Evolutionary conservation across 1,139 yeast genomes (phyloP).

Genomic region (Candida sanyaensis): DNA sequence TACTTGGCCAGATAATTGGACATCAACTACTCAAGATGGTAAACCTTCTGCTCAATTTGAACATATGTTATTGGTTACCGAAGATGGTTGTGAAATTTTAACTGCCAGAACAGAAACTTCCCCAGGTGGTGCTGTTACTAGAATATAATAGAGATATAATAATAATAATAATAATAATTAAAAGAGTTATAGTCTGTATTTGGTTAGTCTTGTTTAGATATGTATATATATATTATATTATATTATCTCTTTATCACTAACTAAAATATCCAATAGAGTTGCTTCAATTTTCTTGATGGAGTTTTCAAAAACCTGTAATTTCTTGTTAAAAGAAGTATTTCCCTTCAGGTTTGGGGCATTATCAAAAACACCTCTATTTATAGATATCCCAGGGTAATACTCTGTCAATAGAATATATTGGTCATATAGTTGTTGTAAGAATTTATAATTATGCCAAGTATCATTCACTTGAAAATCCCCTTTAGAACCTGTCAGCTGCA

Average conservation of each 20-base stretch:
- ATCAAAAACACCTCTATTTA: constrained; percentile 23
- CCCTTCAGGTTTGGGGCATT: constrained; percentile 18
- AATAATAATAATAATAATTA: too few relatives aligned
- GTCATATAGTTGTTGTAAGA: constrained; percentile 11
- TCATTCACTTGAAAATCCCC: constrained; percentile 11
- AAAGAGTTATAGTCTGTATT: too few relatives aligned
- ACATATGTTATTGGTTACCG: constrained; percentile 90
- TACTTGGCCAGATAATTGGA: constrained; percentile 99
- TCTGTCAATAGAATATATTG: constrained; percentile 9
- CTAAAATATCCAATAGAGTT: constrained; percentile 26
- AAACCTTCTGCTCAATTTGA: constrained; percentile 91
- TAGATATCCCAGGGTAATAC: constrained; percentile 22
- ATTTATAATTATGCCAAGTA: constrained; percentile 13
- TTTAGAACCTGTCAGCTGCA: constrained; percentile 14
- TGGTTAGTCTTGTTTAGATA: too few relatives aligned
- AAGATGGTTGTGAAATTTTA: constrained; percentile 88
- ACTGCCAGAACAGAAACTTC: constrained; percentile 76
- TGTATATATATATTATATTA: too few relatives aligned
- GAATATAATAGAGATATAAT: constrained; percentile 31
- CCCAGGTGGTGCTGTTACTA: constrained; percentile 84
- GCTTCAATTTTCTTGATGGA: constrained; percentile 29
- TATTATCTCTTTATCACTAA: constrained; percentile 21
- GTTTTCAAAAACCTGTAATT: constrained; percentile 26
- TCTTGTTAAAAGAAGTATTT: constrained; percentile 20
- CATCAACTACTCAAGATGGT: constrained; percentile 88